Evolutionary conservation across 305 asterid species (phyloP).

Genomic region (Solanum hybrid): DNA sequence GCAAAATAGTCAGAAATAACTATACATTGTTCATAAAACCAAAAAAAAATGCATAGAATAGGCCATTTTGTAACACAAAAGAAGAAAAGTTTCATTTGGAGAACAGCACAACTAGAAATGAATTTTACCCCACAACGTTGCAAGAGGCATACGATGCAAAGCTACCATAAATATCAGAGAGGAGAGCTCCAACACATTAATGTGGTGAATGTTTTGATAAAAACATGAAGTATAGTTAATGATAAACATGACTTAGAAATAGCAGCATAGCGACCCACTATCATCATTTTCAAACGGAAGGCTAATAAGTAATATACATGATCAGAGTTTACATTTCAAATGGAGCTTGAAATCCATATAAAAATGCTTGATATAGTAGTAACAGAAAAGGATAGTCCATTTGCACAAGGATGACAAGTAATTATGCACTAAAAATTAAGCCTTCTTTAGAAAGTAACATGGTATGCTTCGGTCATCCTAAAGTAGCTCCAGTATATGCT

Average conservation of each 20-base stretch:
- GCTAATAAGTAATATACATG: background rate
- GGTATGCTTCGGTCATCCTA: background rate
- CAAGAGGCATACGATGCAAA: background rate
- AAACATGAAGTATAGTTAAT: background rate
- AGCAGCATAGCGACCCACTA: background rate
- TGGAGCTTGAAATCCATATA: background rate
- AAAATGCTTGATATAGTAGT: background rate
- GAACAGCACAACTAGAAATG: background rate
- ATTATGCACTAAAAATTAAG: background rate
- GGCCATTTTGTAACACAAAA: background rate
- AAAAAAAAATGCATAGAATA: background rate
- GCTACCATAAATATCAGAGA: background rate
- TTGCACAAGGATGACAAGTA: background rate
- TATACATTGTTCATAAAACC: background rate
- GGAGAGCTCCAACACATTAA: background rate
- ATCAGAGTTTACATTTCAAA: background rate
- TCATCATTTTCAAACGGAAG: background rate
- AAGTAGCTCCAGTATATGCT: background rate
- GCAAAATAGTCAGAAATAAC: background rate
- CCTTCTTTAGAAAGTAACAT: background rate
- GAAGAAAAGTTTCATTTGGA: background rate
- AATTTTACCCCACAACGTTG: background rate
- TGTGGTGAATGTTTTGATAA: background rate
- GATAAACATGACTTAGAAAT: background rate
- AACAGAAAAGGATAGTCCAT: background rate